phyloP scores from a whole-genome alignment of 2,329 filamentous ascomycete genomes.

The Corniculantispora saksenae region DNA sequence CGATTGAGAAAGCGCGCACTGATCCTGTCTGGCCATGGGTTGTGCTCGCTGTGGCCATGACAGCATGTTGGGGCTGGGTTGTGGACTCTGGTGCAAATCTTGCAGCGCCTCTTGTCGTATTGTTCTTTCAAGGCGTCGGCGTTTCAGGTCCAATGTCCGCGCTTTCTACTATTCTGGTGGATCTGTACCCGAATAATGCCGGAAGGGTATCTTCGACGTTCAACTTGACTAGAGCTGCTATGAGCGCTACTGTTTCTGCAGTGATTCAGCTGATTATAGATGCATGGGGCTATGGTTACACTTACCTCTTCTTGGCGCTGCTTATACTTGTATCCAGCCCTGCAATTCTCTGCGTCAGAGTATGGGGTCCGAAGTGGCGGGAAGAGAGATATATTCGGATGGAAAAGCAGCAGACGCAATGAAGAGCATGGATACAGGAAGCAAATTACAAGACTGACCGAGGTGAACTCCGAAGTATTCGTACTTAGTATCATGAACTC shows the following conservation, averaged over 20 bases:
- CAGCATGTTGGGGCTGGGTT: conserved; percentile 46
- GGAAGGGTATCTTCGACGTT: conserved; percentile 44
- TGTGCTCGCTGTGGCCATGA: conserved; percentile 44
- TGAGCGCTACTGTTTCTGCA: conserved; percentile 42
- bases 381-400: conserved; percentile 32
- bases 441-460: neutral
- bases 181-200: conserved; percentile 44
- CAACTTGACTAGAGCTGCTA: conserved; percentile 41
- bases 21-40: conserved; percentile 41
- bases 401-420: conserved; percentile 6
- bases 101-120: conserved; percentile 41
- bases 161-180: conserved; percentile 43
- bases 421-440: neutral
- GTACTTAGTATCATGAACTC: neutral
- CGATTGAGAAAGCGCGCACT: conserved; percentile 40
- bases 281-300: conserved; percentile 42
- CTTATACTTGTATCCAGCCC: conserved; percentile 32
- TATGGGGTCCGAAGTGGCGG: conserved; percentile 35
- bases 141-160: conserved; percentile 43
- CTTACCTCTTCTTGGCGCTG: conserved; percentile 37
- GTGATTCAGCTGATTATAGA: conserved; percentile 43
- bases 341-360: conserved; percentile 30
- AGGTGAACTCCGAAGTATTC: neutral
- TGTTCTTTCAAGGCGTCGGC: conserved; percentile 39
- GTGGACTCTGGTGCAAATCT: conserved; percentile 39